phyloP scores from a whole-genome alignment of 768 basidiomycete genomes.

The Amanita muscaria region DNA sequence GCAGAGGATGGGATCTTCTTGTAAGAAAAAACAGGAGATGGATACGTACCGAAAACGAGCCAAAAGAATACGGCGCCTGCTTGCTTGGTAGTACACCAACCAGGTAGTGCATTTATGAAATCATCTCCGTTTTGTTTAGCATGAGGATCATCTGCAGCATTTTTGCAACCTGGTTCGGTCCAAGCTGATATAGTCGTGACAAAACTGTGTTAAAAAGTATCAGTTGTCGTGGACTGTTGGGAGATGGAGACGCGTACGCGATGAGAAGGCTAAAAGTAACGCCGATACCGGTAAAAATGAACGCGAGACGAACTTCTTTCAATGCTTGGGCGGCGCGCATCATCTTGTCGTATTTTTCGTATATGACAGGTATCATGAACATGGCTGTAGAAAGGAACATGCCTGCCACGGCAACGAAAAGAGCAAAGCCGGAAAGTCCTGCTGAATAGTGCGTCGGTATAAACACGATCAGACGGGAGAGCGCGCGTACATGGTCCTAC shows the following conservation, averaged over 20 bases:
- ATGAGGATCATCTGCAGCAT: slow-evolving; percentile 74
- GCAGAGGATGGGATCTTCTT: slow-evolving; percentile 4
- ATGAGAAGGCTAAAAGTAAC: slow-evolving; percentile 60
- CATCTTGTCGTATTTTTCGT: slow-evolving; percentile 81
- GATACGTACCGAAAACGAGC: slow-evolving; percentile 61
- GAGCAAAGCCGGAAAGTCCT: slow-evolving; percentile 76
- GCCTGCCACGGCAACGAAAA: slow-evolving; percentile 68
- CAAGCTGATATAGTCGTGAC: slow-evolving; percentile 76
- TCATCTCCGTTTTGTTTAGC: slow-evolving; percentile 49
- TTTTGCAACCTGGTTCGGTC: slow-evolving; percentile 86
- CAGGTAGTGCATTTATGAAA: slow-evolving; percentile 58
- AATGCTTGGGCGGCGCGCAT: slow-evolving; percentile 70
- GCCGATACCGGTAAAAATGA: slow-evolving; percentile 74
- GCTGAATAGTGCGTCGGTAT: slow-evolving; percentile 37
- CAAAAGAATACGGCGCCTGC: slow-evolving; percentile 87
- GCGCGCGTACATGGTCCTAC: slow-evolving; percentile 75
- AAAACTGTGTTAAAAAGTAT: slow-evolving; percentile 40
- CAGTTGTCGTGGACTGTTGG: background rate
- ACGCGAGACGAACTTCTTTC: slow-evolving; percentile 72
- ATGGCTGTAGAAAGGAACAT: slow-evolving; percentile 71
- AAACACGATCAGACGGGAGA: background rate
- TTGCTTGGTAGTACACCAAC: slow-evolving; percentile 92
- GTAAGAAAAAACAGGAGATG: background rate
- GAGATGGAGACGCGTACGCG: slow-evolving; percentile 42
- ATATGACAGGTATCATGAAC: slow-evolving; percentile 67